These are phyloP conservation scores for Aspergillus affinis DNA, from an alignment of 495 filamentous ascomycete species.

Conservation along the genomic window DNA sequence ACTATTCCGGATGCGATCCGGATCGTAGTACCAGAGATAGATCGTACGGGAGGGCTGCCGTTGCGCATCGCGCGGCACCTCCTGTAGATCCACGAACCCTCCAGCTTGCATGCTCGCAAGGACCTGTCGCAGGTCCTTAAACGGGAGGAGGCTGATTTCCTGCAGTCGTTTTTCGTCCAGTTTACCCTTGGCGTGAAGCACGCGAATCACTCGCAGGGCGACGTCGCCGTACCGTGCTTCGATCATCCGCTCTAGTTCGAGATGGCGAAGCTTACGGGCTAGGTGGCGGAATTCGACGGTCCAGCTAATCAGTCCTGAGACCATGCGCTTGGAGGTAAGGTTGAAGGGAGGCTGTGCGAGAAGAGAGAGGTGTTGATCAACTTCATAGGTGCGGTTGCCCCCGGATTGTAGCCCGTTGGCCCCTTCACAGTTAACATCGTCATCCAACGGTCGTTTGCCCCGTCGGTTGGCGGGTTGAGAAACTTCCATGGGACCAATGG, in stretches of 20 bases:
- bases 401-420: constrained; percentile 32
- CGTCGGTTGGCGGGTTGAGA: constrained; percentile 25
- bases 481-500: constrained; percentile 36
- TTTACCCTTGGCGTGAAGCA: constrained; percentile 82
- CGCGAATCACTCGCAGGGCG: constrained; percentile 74
- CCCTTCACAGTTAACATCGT: constrained; percentile 38
- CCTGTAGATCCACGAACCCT: constrained; percentile 85
- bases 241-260: constrained; percentile 77
- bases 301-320: constrained; percentile 66
- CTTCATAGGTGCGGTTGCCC: constrained; percentile 46
- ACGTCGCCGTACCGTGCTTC: constrained; percentile 70
- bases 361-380: constrained; percentile 76
- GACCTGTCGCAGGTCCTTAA: constrained; percentile 76
- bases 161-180: constrained; percentile 85
- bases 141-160: constrained; percentile 69
- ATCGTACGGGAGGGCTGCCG: constrained; percentile 75
- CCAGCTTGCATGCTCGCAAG: constrained; percentile 77
- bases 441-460: constrained; percentile 40
- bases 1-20: constrained; percentile 60
- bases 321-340: constrained; percentile 53
- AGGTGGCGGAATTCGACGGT: constrained; percentile 73
- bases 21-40: constrained; percentile 89
- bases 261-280: constrained; percentile 62
- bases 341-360: constrained; percentile 69
- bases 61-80: constrained; percentile 82